These are phyloP conservation scores for Trichoderma arundinaceum DNA, from an alignment of 2,329 filamentous ascomycete species.

Conservation along the genomic window DNA sequence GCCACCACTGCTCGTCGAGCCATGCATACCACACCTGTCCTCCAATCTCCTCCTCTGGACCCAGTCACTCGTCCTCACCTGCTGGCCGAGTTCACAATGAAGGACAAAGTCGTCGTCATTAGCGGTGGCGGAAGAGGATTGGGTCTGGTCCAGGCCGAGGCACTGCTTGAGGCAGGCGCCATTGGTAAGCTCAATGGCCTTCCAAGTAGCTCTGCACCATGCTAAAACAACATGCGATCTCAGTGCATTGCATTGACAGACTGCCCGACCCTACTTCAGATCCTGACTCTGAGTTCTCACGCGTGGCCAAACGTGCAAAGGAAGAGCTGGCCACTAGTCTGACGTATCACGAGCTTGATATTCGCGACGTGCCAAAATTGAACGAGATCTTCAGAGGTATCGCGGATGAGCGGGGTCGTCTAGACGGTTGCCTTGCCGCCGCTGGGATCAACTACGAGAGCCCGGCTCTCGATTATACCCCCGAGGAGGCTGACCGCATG, in stretches of 20 bases:
- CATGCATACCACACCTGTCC: slow-evolving; percentile 36
- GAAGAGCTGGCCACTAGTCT: slow-evolving; percentile 70
- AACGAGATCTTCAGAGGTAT: slow-evolving; percentile 72
- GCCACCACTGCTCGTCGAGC: slow-evolving; percentile 34
- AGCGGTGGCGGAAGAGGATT: slow-evolving; percentile 79
- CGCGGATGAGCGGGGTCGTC: slow-evolving; percentile 68
- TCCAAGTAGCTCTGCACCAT: background rate
- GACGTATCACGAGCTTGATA: slow-evolving; percentile 79
- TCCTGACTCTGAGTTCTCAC: slow-evolving; percentile 63
- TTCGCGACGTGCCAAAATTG: slow-evolving; percentile 71
- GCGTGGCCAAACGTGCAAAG: slow-evolving; percentile 66
- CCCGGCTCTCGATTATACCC: slow-evolving; percentile 78
- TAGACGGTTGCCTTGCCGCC: slow-evolving; percentile 78
- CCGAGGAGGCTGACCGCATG: slow-evolving; percentile 77
- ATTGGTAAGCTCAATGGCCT: slow-evolving; percentile 52
- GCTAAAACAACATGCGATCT: slow-evolving; percentile 10
- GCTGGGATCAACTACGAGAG: slow-evolving; percentile 82
- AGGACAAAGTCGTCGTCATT: slow-evolving; percentile 75
- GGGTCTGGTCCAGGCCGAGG: slow-evolving; percentile 78
- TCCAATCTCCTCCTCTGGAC: slow-evolving; percentile 33
- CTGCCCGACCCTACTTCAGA: slow-evolving; percentile 57
- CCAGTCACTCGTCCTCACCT: slow-evolving; percentile 38
- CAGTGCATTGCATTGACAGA: slow-evolving; percentile 70
- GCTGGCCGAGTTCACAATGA: slow-evolving; percentile 77
- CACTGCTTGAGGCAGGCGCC: slow-evolving; percentile 79